Base-by-base conservation (phyloP, 179 eudicot species). In the Pouteria campechiana region DNA sequence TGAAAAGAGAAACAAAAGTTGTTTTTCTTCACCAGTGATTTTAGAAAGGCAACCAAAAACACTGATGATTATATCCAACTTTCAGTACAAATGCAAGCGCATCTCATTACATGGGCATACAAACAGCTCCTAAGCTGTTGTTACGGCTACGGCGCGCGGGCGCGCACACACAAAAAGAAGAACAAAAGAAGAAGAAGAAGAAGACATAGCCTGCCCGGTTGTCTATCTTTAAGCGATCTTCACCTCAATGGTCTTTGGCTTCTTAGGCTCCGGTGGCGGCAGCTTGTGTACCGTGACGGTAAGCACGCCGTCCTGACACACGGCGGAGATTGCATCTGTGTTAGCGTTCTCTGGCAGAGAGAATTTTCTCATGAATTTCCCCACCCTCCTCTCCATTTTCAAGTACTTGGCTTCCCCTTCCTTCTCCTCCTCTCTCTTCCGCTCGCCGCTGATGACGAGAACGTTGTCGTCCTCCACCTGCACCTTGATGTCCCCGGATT, bases 351-450 rank as follows among this genome's bases (percentile, higher is more conserved):
- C 82, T 5, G 75, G 75, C 53, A 75, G 19, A 12, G 42, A 50
- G 23, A 75, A 75, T 24, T 64, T 68, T 63, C 63, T 71, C 69
- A 75, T 46, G 15, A 64, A 68, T 38, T 67, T 75, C 5, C 82
- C 78, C 4, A 58, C 40, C 50, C 72, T 46, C 48, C 82, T 52
- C 70, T 72, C 82, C 75, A 75, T 68, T 11, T 64, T 50, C 31
- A 75, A 49, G 7, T 67, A 75, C 59, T 71, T 71, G 5, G 42
- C 73, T 1, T 70, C 76, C 11, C 63, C 76, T 31, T 60, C 49
- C 25, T 62, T 42, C 23, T 63, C 57, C 17, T 44, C 14, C 39
- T 73, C 70, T 37, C 81, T 42, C 53, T 54, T 54, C 57, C 81
- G 17, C 63, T 74, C 77, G 1, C 81, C 77, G 14, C 51, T 44